Percentiles rank a stretch among this genome's conserved stretches.
These are phyloP conservation scores for Amylocarpus encephaloides DNA, from an alignment of 2,329 filamentous ascomycete genomes.

Conservation along the genomic window DNA sequence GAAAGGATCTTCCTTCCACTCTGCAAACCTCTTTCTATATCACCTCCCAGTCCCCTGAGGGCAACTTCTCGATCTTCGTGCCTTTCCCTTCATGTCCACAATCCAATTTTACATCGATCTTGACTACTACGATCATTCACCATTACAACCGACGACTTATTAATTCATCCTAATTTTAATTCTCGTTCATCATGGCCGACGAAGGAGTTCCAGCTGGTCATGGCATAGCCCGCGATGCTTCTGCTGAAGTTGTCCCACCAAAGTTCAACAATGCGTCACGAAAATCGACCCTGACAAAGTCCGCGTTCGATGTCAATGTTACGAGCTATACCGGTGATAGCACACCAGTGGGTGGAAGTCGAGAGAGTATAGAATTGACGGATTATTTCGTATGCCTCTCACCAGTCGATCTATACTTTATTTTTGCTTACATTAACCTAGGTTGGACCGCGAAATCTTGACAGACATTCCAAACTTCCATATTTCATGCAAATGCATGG, in stretches of 20 bases:
- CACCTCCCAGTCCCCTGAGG: background rate
- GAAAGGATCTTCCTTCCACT: background rate
- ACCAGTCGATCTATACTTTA: background rate
- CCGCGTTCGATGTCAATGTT: constrained; percentile 4
- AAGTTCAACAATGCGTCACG: constrained; percentile 6
- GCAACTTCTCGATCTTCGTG: background rate
- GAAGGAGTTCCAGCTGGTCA: constrained; percentile 7
- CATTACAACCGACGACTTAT: background rate
- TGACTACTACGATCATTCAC: background rate
- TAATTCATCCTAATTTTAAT: background rate
- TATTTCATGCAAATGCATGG: constrained; percentile 71
- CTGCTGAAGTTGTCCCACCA: background rate
- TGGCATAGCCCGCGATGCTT: background rate
- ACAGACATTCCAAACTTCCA: constrained; percentile 71
- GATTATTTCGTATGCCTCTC: constrained; percentile 26
- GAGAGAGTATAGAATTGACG: constrained; percentile 8
- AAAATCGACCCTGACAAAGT: constrained; percentile 13
- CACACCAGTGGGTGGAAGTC: constrained; percentile 16
- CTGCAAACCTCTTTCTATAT: background rate
- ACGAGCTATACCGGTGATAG: constrained; percentile 10
- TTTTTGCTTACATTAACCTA: constrained; percentile 8
- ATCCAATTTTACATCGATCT: background rate
- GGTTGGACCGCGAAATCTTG: constrained; percentile 59
- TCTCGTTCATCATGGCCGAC: constrained; percentile 13
- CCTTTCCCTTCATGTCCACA: background rate